These are phyloP conservation scores for Coniochaeta ligniaria DNA, from an alignment of 2,329 filamentous ascomycete species.

Conservation along the genomic window DNA sequence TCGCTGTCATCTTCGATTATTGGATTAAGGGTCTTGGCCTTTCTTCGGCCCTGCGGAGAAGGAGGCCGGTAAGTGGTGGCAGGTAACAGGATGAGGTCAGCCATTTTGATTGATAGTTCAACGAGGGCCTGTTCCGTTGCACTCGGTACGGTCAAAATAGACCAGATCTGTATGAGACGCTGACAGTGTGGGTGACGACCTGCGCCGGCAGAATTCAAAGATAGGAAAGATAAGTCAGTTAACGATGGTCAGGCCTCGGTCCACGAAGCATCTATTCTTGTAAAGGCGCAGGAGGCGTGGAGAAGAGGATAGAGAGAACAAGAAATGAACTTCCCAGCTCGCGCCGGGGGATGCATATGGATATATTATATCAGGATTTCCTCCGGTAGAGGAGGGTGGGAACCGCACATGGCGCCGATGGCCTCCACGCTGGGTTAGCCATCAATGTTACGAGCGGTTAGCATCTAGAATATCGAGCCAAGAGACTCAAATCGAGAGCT, in stretches of 20 bases:
- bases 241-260: constrained; percentile 37
- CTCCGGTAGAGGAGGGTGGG: neutral
- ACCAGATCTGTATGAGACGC: constrained; percentile 8
- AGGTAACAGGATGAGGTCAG: constrained; percentile 33
- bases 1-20: constrained; percentile 54
- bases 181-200: constrained; percentile 20
- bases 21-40: constrained; percentile 51
- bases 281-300: constrained; percentile 20
- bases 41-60: constrained; percentile 49
- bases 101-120: constrained; percentile 33
- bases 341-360: constrained; percentile 11
- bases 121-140: constrained; percentile 6
- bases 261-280: constrained; percentile 31
- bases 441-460: constrained; percentile 1
- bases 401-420: neutral
- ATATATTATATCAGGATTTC: constrained; percentile 13
- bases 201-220: constrained; percentile 18
- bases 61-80: constrained; percentile 35
- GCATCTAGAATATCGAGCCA: neutral
- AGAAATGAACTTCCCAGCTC: constrained; percentile 12
- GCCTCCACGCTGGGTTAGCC: neutral
- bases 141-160: constrained; percentile 18
- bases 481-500: neutral
- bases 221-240: constrained; percentile 15
- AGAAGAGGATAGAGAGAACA: constrained; percentile 23